These are phyloP conservation scores for Fusarium vanettenii DNA, from an alignment of 2,329 filamentous ascomycete species.

Conservation along the genomic window DNA sequence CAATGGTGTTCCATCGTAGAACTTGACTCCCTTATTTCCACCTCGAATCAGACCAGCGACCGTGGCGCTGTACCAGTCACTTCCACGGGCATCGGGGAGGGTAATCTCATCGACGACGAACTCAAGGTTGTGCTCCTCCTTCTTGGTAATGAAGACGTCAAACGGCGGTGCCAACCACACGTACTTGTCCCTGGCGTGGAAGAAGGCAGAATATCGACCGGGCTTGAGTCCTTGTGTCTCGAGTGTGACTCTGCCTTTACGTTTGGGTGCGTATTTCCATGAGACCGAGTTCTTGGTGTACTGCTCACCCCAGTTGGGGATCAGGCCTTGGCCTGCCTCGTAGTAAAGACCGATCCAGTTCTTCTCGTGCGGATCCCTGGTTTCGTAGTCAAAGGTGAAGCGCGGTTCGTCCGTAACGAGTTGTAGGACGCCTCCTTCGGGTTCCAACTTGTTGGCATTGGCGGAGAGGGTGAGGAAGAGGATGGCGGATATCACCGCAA, in stretches of 20 bases:
- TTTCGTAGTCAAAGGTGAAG: slow-evolving; percentile 49
- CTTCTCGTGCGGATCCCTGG: slow-evolving; percentile 34
- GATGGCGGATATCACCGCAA: neutral
- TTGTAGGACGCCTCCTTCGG: neutral
- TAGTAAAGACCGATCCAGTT: slow-evolving; percentile 54
- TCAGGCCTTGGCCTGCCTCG: slow-evolving; percentile 45
- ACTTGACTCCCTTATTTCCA: slow-evolving; percentile 36
- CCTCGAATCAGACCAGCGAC: slow-evolving; percentile 47
- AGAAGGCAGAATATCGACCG: slow-evolving; percentile 49
- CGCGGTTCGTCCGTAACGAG: neutral
- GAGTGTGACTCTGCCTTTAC: slow-evolving; percentile 42
- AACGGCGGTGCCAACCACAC: slow-evolving; percentile 49
- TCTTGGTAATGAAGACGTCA: slow-evolving; percentile 36
- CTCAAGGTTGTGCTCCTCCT: slow-evolving; percentile 3
- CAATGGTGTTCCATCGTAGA: slow-evolving; percentile 36
- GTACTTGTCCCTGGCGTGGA: slow-evolving; percentile 50
- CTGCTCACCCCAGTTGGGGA: slow-evolving; percentile 38
- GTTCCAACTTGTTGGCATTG: neutral
- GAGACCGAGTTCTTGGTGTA: slow-evolving; percentile 36
- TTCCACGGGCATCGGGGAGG: slow-evolving; percentile 48
- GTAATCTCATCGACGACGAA: slow-evolving; percentile 47
- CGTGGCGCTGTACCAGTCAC: slow-evolving; percentile 45
- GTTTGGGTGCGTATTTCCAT: slow-evolving; percentile 47
- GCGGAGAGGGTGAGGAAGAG: neutral
- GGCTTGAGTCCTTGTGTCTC: slow-evolving; percentile 31